Conservation (phyloP, 2,329 filamentous ascomycete genomes). For the Orbilia oligospora region DNA sequence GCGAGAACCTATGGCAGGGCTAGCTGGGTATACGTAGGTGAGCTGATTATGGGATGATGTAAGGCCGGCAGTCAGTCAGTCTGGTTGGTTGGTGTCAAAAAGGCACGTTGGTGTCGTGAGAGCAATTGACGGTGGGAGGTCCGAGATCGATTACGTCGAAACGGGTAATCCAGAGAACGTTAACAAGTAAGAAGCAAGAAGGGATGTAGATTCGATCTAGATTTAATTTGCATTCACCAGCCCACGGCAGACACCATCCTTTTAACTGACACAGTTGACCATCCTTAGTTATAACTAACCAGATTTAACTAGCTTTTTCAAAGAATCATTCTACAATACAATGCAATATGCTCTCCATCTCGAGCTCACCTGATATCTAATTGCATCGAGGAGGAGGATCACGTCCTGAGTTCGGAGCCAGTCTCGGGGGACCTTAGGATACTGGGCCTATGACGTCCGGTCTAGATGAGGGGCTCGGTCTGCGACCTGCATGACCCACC, state of each 20-base stretch:
- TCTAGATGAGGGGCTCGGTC: constrained; percentile 43
- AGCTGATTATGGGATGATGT: constrained; percentile 27
- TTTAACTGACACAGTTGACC: constrained; percentile 6
- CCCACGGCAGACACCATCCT: background rate
- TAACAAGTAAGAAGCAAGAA: too few relatives aligned
- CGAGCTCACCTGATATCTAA: constrained; percentile 19
- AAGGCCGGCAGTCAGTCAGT: background rate
- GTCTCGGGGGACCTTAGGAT: constrained; percentile 35
- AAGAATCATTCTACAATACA: background rate
- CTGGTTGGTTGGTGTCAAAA: background rate
- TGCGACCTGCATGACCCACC: constrained; percentile 34
- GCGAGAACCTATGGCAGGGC: constrained; percentile 8
- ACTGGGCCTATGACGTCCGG: constrained; percentile 43
- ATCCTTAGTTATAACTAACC: too few relatives aligned
- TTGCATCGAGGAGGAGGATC: constrained; percentile 1
- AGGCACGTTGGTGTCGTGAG: constrained; percentile 18
- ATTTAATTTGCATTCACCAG: too few relatives aligned
- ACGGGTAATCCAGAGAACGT: constrained; percentile 11
- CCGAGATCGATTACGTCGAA: constrained; percentile 35
- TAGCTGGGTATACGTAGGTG: constrained; percentile 1
- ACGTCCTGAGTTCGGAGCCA: constrained; percentile 41
- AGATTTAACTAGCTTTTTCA: background rate
- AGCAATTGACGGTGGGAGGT: background rate
- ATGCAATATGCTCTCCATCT: background rate
- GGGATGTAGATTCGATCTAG: too few relatives aligned